Conservation (phyloP, 2,329 filamentous ascomycete genomes). For the Botrytis sinoallii region DNA sequence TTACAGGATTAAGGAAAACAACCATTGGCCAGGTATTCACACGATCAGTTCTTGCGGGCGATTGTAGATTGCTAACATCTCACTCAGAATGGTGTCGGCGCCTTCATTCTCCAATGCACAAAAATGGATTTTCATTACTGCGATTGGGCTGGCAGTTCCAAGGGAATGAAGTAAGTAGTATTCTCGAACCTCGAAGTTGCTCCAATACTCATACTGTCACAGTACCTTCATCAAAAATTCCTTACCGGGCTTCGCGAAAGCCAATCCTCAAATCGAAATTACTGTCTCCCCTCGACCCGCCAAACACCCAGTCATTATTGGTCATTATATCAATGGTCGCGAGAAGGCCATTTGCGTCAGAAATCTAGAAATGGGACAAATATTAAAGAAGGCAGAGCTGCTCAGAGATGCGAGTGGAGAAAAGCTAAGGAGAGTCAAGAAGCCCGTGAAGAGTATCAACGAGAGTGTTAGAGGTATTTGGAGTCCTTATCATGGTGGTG, state of each 20-base stretch:
- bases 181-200: neutral
- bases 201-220: slow-evolving; percentile 18
- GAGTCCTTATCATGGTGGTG: slow-evolving; percentile 65
- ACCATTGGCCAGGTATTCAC: slow-evolving; percentile 52
- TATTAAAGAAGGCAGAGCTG: slow-evolving; percentile 74
- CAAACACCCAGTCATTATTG: slow-evolving; percentile 84
- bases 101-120: slow-evolving; percentile 97
- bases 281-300: slow-evolving; percentile 84
- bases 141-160: slow-evolving; percentile 90
- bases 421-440: slow-evolving; percentile 62
- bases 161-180: slow-evolving; percentile 79
- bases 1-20: slow-evolving; percentile 52
- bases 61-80: slow-evolving; percentile 21
- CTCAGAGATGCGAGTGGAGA: slow-evolving; percentile 73
- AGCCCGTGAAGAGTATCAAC: slow-evolving; percentile 62
- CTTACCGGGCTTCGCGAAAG: slow-evolving; percentile 73
- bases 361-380: slow-evolving; percentile 77
- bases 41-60: neutral
- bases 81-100: slow-evolving; percentile 85
- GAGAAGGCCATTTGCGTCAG: slow-evolving; percentile 84
- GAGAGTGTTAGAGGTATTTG: slow-evolving; percentile 67
- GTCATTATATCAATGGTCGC: slow-evolving; percentile 88
- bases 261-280: slow-evolving; percentile 88
- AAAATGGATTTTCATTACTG: slow-evolving; percentile 95
- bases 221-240: slow-evolving; percentile 78